phyloP scores from a whole-genome alignment of 805 yeast genomes.

The Kodamaea kakaduensis region DNA sequence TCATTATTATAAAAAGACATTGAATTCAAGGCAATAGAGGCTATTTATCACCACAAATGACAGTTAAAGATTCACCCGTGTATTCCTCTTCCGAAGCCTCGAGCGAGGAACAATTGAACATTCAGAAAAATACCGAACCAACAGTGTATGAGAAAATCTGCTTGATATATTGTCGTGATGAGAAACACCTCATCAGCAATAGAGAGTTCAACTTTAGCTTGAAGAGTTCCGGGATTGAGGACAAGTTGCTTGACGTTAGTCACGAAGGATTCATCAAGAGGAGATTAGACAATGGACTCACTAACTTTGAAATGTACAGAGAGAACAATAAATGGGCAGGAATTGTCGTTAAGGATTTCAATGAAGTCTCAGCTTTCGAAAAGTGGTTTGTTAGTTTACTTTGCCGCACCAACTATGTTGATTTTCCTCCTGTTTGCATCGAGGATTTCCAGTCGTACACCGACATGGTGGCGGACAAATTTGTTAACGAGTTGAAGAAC shows the following conservation, averaged over 20 bases:
- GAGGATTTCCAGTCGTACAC: slow-evolving; percentile 11
- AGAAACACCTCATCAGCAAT: slow-evolving; percentile 13
- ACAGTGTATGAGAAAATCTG: slow-evolving; percentile 27
- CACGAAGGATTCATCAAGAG: neutral
- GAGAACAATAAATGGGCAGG: slow-evolving; percentile 23
- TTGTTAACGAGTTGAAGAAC: slow-evolving; percentile 46
- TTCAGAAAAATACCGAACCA: neutral
- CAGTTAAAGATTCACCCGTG: neutral
- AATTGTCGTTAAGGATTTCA: slow-evolving; percentile 24
- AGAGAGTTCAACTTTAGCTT: slow-evolving; percentile 8
- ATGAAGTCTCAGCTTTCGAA: slow-evolving; percentile 22
- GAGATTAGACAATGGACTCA: neutral
- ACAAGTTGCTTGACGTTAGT: slow-evolving; percentile 5
- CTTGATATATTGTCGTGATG: slow-evolving; percentile 24
- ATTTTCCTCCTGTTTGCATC: slow-evolving; percentile 11
- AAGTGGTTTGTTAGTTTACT: slow-evolving; percentile 31
- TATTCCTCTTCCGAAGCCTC: slow-evolving; percentile 4
- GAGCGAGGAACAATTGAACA: slow-evolving; percentile 4
- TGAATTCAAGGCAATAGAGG: too few relatives aligned
- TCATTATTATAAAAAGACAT: too few relatives aligned
- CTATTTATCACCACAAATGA: too few relatives aligned
- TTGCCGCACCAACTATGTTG: slow-evolving; percentile 18
- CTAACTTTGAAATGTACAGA: slow-evolving; percentile 1
- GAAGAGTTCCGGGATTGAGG: too few relatives aligned
- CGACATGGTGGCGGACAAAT: slow-evolving; percentile 34